Evolutionary conservation across 2,329 filamentous ascomycete species (phyloP).

Genomic region (Aspergillus arachidicola): DNA sequence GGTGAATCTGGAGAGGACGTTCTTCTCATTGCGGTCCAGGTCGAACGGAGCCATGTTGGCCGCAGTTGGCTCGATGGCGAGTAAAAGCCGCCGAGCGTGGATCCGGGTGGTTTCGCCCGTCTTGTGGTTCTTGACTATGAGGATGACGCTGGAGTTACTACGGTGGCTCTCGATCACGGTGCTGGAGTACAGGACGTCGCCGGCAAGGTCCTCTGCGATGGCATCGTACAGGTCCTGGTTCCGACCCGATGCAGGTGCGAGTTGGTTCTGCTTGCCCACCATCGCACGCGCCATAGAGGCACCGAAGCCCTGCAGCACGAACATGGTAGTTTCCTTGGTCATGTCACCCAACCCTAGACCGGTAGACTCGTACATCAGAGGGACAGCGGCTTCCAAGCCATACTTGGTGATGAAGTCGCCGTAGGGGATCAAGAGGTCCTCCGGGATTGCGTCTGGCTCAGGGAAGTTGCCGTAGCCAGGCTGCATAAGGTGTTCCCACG

Average conservation of each 20-base stretch:
- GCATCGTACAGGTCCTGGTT: constrained; percentile 47
- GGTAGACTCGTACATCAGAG: constrained; percentile 19
- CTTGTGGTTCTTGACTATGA: constrained; percentile 31
- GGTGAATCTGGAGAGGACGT: constrained; percentile 40
- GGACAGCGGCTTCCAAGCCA: constrained; percentile 20
- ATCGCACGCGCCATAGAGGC: constrained; percentile 31
- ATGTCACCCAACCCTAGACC: constrained; percentile 20
- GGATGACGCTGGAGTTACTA: constrained; percentile 32
- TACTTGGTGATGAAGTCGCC: constrained; percentile 26
- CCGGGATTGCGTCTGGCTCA: constrained; percentile 19
- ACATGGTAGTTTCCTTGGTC: constrained; percentile 18
- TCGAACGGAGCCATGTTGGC: constrained; percentile 39
- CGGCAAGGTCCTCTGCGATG: constrained; percentile 39
- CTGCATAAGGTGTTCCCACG: constrained; percentile 20
- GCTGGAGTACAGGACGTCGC: constrained; percentile 44
- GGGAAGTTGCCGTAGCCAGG: constrained; percentile 24
- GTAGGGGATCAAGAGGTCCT: constrained; percentile 25
- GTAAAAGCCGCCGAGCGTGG: constrained; percentile 40
- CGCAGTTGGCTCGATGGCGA: constrained; percentile 41
- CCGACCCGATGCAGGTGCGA: constrained; percentile 35
- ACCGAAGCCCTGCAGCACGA: constrained; percentile 18
- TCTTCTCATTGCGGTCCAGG: constrained; percentile 33
- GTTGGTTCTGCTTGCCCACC: constrained; percentile 31
- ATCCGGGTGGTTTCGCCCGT: constrained; percentile 30
- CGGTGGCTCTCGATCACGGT: constrained; percentile 30